Conservation (phyloP, 345 rosid species). For the Eucalyptus pauciflora region DNA sequence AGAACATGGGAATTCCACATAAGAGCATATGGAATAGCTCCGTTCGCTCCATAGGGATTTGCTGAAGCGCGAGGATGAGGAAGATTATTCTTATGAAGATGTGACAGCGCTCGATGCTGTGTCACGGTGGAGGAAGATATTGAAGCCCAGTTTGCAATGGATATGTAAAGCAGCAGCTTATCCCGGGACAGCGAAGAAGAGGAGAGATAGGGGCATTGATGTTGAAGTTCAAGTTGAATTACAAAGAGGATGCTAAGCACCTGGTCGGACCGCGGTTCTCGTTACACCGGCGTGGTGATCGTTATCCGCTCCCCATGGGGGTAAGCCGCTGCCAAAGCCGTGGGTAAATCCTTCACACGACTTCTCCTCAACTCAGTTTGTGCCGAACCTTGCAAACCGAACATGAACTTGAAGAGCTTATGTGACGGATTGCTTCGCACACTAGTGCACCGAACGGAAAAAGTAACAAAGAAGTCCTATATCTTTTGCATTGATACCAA, state of each 20-base stretch:
- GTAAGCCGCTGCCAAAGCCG: neutral
- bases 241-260: slow-evolving; percentile 62
- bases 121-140: neutral
- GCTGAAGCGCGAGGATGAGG: neutral
- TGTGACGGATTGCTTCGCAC: too few species aligned
- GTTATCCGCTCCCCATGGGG: neutral
- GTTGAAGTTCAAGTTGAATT: slow-evolving; percentile 41
- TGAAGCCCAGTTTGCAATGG: neutral
- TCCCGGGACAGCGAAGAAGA: slow-evolving; percentile 13
- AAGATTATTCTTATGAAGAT: neutral
- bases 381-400: too few species aligned
- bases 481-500: too few species aligned
- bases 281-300: slow-evolving; percentile 16
- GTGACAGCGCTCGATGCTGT: neutral
- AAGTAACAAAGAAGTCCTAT: too few species aligned
- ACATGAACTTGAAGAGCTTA: too few species aligned
- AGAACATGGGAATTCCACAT: neutral
- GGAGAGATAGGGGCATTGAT: slow-evolving; percentile 22
- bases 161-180: neutral
- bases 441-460: too few species aligned
- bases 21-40: neutral
- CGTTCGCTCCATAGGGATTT: neutral
- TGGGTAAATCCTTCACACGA: too few species aligned
- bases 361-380: too few species aligned
- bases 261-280: slow-evolving; percentile 46